Evolutionary conservation across 805 yeast species (phyloP), one percentile per base, ranked within the genome.

Genomic region (Myxozyma melibiosi): DNA sequence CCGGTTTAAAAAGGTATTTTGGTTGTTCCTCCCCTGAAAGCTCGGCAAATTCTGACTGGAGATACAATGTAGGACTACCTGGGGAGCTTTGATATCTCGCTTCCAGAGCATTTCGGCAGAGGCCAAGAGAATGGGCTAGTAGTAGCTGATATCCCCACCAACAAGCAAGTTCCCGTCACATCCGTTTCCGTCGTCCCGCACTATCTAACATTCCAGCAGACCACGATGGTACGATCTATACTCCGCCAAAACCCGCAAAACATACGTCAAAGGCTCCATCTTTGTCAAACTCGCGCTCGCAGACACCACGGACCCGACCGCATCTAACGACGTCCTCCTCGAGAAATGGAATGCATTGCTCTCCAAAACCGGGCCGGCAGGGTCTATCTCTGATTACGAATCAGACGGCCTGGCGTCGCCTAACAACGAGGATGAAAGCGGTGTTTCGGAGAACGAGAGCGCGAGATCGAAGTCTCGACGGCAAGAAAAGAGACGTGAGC

Each of bases 1-100:
- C 25, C 56, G 65, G 13, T 47, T 59, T 16, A 22, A 57, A 13
- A 70, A 70, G 59, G 65, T 61, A 48, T 20, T 33, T 25, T 16
- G 51, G n/a, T 34, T 11, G 13, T 22, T 27, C 6, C 27, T 31
- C 47, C 9, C 18, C 20, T 25, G 33, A 16, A 25, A 24, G 24
- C n/a, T 11, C 11, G 33, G 16, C 14, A 24, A n/a, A n/a, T n/a
- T n/a, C n/a, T n/a, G n/a, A n/a, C n/a, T n/a, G 9, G 44, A 13
- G 18, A 37, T 13, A 33, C 14, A 2, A 18, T 28, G 13, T 33
- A 58, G 63, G 59, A 60, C 4, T 60, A 60, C 30, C 41, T 60
- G 25, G 64, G 64, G 13, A 58, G 39, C 27, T 60, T 60, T 44
- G 64, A 60, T 35, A 42, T 60, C 25, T 52, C 58, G n/a, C 42